Base-by-base conservation (phyloP, 2,329 filamentous ascomycete species). In the Fusarium avenaceum region DNA sequence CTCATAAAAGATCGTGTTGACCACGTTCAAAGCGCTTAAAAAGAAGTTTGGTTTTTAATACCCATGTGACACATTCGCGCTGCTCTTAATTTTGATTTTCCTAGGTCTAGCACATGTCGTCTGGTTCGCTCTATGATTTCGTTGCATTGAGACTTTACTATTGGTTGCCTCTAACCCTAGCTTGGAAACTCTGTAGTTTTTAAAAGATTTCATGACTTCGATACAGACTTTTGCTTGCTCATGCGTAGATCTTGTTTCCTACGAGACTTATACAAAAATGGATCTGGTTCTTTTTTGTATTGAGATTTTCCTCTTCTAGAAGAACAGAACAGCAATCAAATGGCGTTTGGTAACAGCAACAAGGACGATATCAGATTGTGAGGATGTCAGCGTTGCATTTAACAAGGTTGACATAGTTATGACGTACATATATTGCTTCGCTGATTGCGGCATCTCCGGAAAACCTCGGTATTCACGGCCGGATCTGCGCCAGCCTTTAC, bases 221-320 rank as follows among this genome's bases (percentile, higher is more conserved):
- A 83, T 69, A 1, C 81, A 38, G 17, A 17, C n/a, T 14, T n/a
- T 38, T 38, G 17, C 35, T 38, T 38, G 17, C 35, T 6, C 8
- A 10, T 17, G 84, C 13, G 20, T 28, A 20, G 19, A 30, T 17
- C 49, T 20, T 13, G 14, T 6, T 6, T 17, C 22, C 28, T 20
- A 80, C 83, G 28, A 85, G 63, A 0, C 82, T 82, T 1, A 82
- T 82, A 19, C 8, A 8, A 8, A 19, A n/a, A n/a, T n/a, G 5
- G 17, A 4, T n/a, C 4, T 38, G 5, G 7, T 10, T n/a, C 17
- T 7, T 17, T 4, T 38, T 38, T 5, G 5, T 4, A 19, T 38
- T 17, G 4, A 5, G 17, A 8, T n/a, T 38, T n/a, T n/a, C 17
- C 17, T 9, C 17, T n/a, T n/a, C 9, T 7, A 10, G 13, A 15